Conservation (phyloP, 345 rosid genomes). For the Eucalyptus fibrosa region DNA sequence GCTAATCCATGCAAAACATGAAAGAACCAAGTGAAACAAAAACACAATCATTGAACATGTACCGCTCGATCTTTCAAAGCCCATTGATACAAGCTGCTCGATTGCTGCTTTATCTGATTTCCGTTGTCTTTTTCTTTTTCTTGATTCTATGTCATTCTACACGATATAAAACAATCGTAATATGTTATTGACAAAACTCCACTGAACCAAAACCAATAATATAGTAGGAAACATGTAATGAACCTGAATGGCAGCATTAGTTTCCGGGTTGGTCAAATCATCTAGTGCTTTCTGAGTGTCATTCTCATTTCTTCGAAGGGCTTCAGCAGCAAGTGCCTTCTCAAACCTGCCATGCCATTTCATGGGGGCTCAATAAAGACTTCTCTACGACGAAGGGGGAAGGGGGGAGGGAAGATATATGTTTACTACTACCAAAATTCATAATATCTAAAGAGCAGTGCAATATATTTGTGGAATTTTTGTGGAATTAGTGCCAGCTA, state of each 20-base stretch:
- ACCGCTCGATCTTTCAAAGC: slow-evolving; percentile 81
- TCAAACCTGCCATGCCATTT: slow-evolving; percentile 48
- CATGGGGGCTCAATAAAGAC: background rate
- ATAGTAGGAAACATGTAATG: background rate
- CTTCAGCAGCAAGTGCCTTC: slow-evolving; percentile 80
- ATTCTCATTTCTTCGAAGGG: slow-evolving; percentile 85
- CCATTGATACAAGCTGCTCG: slow-evolving; percentile 74
- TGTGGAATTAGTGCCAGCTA: background rate
- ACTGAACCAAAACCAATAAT: background rate
- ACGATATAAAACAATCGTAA: background rate
- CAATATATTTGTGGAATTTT: background rate
- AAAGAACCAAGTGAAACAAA: background rate
- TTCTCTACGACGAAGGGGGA: background rate
- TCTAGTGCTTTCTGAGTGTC: slow-evolving; percentile 74
- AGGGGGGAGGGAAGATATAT: background rate
- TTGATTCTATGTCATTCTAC: slow-evolving; percentile 56
- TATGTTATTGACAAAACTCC: background rate
- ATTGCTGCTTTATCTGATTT: slow-evolving; percentile 9
- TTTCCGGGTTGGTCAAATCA: slow-evolving; percentile 68
- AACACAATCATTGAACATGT: background rate
- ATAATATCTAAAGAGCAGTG: background rate
- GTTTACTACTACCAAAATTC: background rate
- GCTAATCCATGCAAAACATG: background rate
- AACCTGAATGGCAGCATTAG: slow-evolving; percentile 61
- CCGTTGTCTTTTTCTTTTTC: slow-evolving; percentile 55